Evolutionary conservation across 495 filamentous ascomycete genomes (phyloP).

Genomic region (Penicillium roqueforti): DNA sequence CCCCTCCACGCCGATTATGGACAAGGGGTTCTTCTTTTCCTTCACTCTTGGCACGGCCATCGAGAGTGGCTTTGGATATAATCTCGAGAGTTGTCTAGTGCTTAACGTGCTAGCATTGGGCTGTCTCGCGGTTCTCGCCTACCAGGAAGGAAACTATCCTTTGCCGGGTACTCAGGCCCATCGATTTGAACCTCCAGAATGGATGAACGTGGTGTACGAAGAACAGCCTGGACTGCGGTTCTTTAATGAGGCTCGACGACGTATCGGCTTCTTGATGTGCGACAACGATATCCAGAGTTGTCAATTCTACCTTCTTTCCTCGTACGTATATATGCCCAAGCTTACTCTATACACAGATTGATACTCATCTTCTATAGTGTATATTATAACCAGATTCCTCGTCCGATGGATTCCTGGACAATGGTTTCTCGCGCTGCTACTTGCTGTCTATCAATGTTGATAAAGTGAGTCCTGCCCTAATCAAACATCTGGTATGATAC

Average conservation of each 20-base stretch:
- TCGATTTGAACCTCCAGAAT: conserved; percentile 42
- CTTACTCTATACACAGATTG: neutral
- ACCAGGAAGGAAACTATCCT: conserved; percentile 45
- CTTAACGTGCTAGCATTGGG: conserved; percentile 45
- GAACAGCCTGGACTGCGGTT: conserved; percentile 41
- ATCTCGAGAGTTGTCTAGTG: conserved; percentile 43
- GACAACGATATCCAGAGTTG: conserved; percentile 46
- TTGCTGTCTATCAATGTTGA: conserved; percentile 44
- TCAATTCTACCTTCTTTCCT: conserved; percentile 46
- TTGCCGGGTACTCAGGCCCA: conserved; percentile 32
- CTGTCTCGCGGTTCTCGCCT: conserved; percentile 40
- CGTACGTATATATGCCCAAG: conserved; percentile 22
- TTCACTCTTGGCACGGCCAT: conserved; percentile 43
- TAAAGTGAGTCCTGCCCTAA: conserved; percentile 33
- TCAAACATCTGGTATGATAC: neutral
- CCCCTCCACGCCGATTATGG: conserved; percentile 47
- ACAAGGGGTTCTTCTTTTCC: conserved; percentile 45
- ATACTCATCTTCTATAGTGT: conserved; percentile 18
- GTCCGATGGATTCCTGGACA: conserved; percentile 45
- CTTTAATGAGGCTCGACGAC: conserved; percentile 45
- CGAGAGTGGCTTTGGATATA: conserved; percentile 42
- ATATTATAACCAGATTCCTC: conserved; percentile 45
- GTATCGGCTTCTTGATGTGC: conserved; percentile 47
- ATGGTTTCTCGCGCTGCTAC: conserved; percentile 49
- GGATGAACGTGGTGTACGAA: conserved; percentile 42